Evolutionary conservation across 805 yeast genomes (phyloP).

Genomic region (Wickerhamomyces bisporus): DNA sequence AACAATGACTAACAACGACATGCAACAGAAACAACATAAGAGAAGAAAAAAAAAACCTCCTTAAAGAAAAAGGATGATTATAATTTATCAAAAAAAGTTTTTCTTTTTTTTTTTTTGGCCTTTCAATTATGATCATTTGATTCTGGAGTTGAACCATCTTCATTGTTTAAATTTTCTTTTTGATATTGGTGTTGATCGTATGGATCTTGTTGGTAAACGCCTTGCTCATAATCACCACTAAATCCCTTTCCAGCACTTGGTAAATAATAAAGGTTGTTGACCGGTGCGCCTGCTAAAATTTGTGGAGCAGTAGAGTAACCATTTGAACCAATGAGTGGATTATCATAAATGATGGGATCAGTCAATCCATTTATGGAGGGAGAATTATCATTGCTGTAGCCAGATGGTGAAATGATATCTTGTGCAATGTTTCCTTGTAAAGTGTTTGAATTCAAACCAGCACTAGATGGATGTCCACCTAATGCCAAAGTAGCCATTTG

Average conservation of each 20-base stretch:
- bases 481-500: conserved; percentile 15
- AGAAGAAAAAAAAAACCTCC: too few relatives aligned
- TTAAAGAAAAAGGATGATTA: too few relatives aligned
- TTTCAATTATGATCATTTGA: too few relatives aligned
- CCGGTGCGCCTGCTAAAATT: conserved; percentile 10
- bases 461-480: conserved; percentile 8
- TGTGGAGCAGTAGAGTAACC: neutral
- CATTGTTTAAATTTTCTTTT: neutral
- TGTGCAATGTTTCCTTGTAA: neutral
- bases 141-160: neutral
- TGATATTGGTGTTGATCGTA: conserved; percentile 3
- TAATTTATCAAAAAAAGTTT: too few relatives aligned
- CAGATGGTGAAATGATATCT: neutral
- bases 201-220: conserved; percentile 7
- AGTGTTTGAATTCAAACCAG: neutral
- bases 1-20: too few relatives aligned
- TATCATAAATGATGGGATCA: neutral
- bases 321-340: neutral
- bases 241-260: conserved; percentile 11
- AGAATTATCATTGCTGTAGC: neutral
- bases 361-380: neutral
- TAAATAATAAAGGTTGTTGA: conserved; percentile 15
- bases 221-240: conserved; percentile 5
- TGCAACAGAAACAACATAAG: too few relatives aligned
- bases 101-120: too few relatives aligned